Base-by-base conservation (phyloP, 768 basidiomycete species). In the Trametes maxima region DNA sequence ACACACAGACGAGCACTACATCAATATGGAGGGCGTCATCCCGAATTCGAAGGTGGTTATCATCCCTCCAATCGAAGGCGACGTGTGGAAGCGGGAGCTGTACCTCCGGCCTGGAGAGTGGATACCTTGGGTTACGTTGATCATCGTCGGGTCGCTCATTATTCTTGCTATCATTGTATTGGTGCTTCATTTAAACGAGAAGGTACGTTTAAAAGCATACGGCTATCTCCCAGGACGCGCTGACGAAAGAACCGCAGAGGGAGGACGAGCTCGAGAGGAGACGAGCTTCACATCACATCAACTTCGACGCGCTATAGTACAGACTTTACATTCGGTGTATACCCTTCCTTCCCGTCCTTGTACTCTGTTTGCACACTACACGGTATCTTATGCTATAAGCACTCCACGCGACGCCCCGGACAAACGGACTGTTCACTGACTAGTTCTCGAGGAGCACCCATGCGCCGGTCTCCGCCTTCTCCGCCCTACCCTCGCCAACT, bases 1-100 rank as follows among this genome's bases (percentile, higher is more conserved):
- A 33, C 87, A 92, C 60, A 73, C 80, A 0, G 71, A 78, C 37
- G 71, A 86, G 36, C 93, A 96, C 70, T 93, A 81, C 65, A 94
- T 96, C 72, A 88, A 90, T 71, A 89, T 98, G 83, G 97, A 98
- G 71, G 95, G 95, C 25, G 89, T 99, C 36, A 95, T 99, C 46
- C 97, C 97, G 0, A 98, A 99, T 72, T 97, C 95, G 3, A 94
- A 94, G 64, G 86, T 99, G 14, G 89, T 98, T n/a, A 95, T 99
- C 67, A 85, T 90, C 40, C 95, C 96, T 0, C 84, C 89, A 0
- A 69, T 79, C 2, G 78, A 78, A 7, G 78, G 79, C 21, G 81
- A 81, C 14, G 74, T 78, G 28, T 99, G 97, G 97, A 90, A 85
- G 69, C 85, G 88, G 52, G 90, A 96, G 75, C 76, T 98, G 63